Conservation (phyloP, 2,329 filamentous ascomycete genomes). For the Fusarium brevicatenulatum region DNA sequence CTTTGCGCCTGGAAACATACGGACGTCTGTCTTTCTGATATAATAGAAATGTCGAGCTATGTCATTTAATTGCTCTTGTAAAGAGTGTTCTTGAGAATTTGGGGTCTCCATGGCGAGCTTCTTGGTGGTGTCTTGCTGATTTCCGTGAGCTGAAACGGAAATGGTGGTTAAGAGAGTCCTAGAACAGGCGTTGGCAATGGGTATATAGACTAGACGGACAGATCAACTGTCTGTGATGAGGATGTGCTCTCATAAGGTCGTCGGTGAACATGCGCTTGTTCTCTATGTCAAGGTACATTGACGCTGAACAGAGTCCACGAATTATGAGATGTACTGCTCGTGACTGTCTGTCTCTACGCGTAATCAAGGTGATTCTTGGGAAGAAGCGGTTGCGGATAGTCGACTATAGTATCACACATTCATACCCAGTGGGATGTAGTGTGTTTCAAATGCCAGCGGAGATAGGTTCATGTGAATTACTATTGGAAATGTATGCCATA, state of each 20-base stretch:
- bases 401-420: accelerated
- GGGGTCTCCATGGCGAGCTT: not conserved
- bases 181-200: not conserved
- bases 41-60: not conserved
- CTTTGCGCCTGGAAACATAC: not conserved
- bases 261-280: not conserved
- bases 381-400: accelerated
- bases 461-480: not conserved
- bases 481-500: accelerated
- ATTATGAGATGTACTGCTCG: accelerated
- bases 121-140: accelerated
- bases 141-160: not conserved
- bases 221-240: accelerated
- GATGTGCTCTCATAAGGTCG: accelerated
- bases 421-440: not conserved
- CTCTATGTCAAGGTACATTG: too few species aligned
- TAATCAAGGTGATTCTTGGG: accelerated
- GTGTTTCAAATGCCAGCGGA: accelerated
- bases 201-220: not conserved
- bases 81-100: not conserved
- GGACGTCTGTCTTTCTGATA: not conserved
- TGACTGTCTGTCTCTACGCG: accelerated
- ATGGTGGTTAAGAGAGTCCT: too few species aligned
- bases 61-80: not conserved
- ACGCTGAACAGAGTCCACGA: not conserved